Evolutionary conservation across 1,284 basidiomycete species (phyloP), one percentile per base, ranked within the genome.

Genomic region (Volvariella surrecta): DNA sequence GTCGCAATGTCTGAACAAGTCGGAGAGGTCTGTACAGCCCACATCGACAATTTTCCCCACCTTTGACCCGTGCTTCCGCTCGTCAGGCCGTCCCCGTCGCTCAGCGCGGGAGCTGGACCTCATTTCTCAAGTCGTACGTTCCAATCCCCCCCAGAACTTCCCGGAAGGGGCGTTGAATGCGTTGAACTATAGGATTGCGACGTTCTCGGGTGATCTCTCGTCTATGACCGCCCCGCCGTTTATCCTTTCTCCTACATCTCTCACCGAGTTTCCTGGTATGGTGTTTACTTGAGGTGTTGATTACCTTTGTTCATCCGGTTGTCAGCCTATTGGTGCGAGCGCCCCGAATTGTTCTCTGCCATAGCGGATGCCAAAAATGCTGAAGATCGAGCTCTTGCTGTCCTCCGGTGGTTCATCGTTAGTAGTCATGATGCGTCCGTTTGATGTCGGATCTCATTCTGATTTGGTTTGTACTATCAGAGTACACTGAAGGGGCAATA

Each of bases 401-500:
- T 95, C 15, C 71, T 95, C 40, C 79, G 74, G 54, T 96, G 92
- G 92, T 96, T 95, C 64, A 88, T 96, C 54, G 82, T 86, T 55
- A 58, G 74, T 68, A n/a, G 15, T 43, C 32, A 40, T 34, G 32
- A n/a, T 35, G 19, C 31, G 17, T 30, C 17, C 32, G 9, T 35
- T n/a, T 39, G 13, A 11, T 6, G 24, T 11, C 6, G 24, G 11
- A 6, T 11, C 6, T 28, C 24, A 11, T 28, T 11, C 24, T 28
- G 24, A 28, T 28, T 28, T 28, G 24, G 24, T 28, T 11, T 11
- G 11, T 11, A 28, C 24, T 28, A 11, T 7, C 50, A 85, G 81
- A 82, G 82, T 53, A 97, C 93, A 0, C 75, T 97, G 48, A 96
- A 94, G 62, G 91, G 90, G 31, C 92, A 96, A 58, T 96, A 96